phyloP scores from a whole-genome alignment of 805 yeast genomes.

The Wickerhamomyces sydowiorum region DNA sequence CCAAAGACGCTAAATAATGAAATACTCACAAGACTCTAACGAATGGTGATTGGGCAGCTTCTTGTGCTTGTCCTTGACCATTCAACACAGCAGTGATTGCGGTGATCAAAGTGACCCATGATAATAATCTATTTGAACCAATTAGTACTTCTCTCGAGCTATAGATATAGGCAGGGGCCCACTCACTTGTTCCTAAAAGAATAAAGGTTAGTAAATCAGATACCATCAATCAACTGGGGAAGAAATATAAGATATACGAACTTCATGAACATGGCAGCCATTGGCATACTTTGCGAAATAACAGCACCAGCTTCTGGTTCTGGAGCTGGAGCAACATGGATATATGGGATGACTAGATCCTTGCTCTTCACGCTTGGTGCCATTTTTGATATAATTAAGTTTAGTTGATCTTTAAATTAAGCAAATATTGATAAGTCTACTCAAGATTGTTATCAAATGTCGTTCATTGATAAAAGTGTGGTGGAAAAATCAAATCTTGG shows the following conservation, averaged over 20 bases:
- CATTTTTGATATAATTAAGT: conserved; percentile 8
- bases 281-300: conserved; percentile 53
- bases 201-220: background rate
- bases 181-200: conserved; percentile 21
- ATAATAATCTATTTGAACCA: conserved; percentile 39
- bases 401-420: no score
- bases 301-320: conserved; percentile 39
- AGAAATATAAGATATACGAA: conserved; percentile 19
- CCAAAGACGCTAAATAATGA: no score
- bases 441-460: no score
- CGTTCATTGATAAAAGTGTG: no score
- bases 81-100: conserved; percentile 34
- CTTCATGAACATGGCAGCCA: conserved; percentile 64
- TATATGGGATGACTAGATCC: conserved; percentile 34
- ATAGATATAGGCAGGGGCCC: no score
- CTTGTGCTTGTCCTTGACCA: conserved; percentile 25
- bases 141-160: no score
- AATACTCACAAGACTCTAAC: conserved; percentile 6
- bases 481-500: no score
- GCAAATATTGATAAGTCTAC: no score
- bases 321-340: conserved; percentile 43
- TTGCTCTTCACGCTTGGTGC: conserved; percentile 28
- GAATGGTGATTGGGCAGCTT: conserved; percentile 32
- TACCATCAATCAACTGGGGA: background rate
- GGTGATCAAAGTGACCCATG: conserved; percentile 51